Conservation (phyloP, 2,329 filamentous ascomycete species). For the Juglanconis juglandina region DNA sequence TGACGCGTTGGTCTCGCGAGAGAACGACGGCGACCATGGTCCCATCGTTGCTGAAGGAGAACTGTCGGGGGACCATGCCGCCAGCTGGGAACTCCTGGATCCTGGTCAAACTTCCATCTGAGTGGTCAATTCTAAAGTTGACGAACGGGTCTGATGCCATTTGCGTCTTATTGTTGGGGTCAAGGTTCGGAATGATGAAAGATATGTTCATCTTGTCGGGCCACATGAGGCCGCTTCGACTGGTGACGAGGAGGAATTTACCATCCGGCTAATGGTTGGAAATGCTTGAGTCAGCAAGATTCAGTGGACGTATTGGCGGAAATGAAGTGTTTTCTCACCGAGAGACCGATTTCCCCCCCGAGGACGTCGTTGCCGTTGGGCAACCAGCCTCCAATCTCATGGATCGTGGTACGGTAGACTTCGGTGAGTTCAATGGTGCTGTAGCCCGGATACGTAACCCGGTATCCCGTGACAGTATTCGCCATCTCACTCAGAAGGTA, state of each 20-base stretch:
- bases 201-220: not conserved
- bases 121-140: constrained; percentile 53
- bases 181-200: constrained; percentile 41
- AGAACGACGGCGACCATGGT: constrained; percentile 63
- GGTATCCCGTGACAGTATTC: constrained; percentile 55
- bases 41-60: constrained; percentile 63
- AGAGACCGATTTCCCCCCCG: constrained; percentile 56
- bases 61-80: constrained; percentile 64
- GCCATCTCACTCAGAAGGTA: constrained; percentile 61
- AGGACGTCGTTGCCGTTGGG: constrained; percentile 19
- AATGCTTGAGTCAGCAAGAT: not conserved
- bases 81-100: constrained; percentile 60
- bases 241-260: constrained; percentile 64
- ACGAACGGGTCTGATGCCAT: constrained; percentile 63
- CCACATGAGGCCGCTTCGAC: constrained; percentile 57
- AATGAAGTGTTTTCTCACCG: constrained; percentile 39
- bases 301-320: not conserved
- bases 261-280: constrained; percentile 46
- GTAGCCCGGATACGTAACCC: constrained; percentile 47
- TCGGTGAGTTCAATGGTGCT: constrained; percentile 43
- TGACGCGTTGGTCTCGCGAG: constrained; percentile 55
- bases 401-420: constrained; percentile 46
- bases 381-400: not conserved
- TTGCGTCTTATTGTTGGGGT: constrained; percentile 28
- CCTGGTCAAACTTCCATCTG: constrained; percentile 52